A percentile compares a stretch with the other conserved stretches of the same genome.
Evolutionary conservation across 2,329 filamentous ascomycete genomes (phyloP).

Genomic region (Aspergillus clavatus): DNA sequence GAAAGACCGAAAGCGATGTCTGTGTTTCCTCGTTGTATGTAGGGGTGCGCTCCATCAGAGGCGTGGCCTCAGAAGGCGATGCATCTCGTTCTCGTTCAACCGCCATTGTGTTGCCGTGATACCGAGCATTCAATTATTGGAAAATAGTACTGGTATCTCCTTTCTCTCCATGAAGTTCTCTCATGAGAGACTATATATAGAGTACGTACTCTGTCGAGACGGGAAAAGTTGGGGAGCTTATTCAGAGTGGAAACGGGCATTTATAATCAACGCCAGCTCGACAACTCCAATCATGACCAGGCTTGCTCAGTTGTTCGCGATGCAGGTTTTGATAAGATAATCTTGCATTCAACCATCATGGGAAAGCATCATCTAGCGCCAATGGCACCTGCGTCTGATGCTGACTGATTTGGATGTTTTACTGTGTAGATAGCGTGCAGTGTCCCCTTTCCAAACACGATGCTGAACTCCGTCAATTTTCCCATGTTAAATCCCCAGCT

Average conservation of each 20-base stretch:
- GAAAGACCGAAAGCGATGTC: conserved; percentile 5
- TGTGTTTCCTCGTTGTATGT: background rate
- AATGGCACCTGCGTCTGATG: background rate
- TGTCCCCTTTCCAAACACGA: too few relatives aligned
- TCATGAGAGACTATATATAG: too few relatives aligned
- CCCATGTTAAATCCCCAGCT: too few relatives aligned
- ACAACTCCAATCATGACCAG: background rate
- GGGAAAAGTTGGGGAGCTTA: background rate
- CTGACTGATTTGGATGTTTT: background rate
- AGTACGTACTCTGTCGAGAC: too few relatives aligned
- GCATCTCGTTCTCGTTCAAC: conserved; percentile 3
- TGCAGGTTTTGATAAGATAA: background rate
- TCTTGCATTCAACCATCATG: background rate
- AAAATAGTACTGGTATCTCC: background rate
- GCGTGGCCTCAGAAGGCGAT: conserved; percentile 13
- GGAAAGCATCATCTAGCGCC: background rate
- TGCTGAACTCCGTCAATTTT: too few relatives aligned
- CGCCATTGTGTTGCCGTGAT: conserved; percentile 4
- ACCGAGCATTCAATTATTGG: background rate
- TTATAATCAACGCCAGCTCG: background rate
- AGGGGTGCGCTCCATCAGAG: conserved; percentile 8
- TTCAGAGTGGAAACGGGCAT: background rate
- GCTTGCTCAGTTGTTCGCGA: background rate
- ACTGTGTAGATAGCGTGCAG: too few relatives aligned
- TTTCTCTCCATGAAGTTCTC: background rate